phyloP scores from a whole-genome alignment of 1,284 basidiomycete genomes.

The Cryptococcus deneoformans region DNA sequence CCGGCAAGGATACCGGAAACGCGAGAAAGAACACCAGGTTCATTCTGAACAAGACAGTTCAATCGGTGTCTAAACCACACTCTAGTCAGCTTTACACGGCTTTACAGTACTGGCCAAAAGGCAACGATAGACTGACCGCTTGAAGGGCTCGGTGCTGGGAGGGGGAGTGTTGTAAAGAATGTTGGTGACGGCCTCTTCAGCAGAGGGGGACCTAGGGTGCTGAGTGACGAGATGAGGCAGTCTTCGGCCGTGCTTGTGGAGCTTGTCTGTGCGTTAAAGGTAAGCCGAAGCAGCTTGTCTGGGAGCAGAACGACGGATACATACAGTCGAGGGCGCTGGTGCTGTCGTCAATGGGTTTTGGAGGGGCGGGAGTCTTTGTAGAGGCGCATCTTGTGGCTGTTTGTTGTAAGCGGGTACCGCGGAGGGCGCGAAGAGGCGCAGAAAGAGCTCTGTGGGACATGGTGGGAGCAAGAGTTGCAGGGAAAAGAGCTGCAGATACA shows the following conservation, averaged over 20 bases:
- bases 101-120: background rate
- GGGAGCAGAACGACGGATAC: constrained; percentile 34
- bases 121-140: constrained; percentile 62
- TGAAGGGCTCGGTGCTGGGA: constrained; percentile 87
- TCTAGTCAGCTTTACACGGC: background rate
- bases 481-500: background rate
- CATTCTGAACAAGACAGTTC: constrained; percentile 99
- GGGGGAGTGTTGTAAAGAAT: constrained; percentile 96
- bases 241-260: constrained; percentile 36
- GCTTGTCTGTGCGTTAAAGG: constrained; percentile 40
- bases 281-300: constrained; percentile 4
- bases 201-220: constrained; percentile 54
- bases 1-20: constrained; percentile 97
- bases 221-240: constrained; percentile 41
- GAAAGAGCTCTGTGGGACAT: constrained; percentile 21
- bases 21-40: constrained; percentile 96
- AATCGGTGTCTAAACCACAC: constrained; percentile 70
- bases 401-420: constrained; percentile 6
- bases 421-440: constrained; percentile 1
- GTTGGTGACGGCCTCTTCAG: constrained; percentile 92
- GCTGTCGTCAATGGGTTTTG: constrained; percentile 72
- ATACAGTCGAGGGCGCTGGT: constrained; percentile 96
- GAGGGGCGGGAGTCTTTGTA: constrained; percentile 20
- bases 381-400: constrained; percentile 18
- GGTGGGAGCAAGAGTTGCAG: background rate